Evolutionary conservation across 768 basidiomycete species (phyloP).

Genomic region (Lactarius akahatsu): DNA sequence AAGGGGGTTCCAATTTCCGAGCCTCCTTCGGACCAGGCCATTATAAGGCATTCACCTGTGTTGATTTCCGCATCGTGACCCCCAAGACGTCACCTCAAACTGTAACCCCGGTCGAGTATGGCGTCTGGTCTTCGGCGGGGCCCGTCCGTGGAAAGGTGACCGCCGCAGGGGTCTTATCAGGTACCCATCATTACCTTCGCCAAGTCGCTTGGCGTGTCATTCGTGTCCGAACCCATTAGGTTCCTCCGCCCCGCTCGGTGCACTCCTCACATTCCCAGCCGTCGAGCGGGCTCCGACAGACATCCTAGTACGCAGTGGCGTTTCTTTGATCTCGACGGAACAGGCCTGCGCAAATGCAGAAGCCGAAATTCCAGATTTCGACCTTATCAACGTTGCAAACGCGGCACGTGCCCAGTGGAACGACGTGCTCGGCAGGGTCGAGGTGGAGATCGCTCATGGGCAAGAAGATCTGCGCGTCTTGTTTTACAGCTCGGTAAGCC

Average conservation of each 20-base stretch:
- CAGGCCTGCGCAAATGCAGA: slow-evolving; percentile 64
- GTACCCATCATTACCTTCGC: slow-evolving; percentile 35
- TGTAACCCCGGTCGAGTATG: slow-evolving; percentile 51
- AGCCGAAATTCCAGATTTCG: slow-evolving; percentile 57
- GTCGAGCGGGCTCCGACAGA: slow-evolving; percentile 35
- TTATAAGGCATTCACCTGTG: slow-evolving; percentile 58
- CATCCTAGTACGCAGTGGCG: slow-evolving; percentile 61
- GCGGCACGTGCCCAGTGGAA: slow-evolving; percentile 53
- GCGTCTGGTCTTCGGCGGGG: slow-evolving; percentile 52
- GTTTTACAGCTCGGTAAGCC: slow-evolving; percentile 57
- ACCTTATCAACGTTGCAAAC: slow-evolving; percentile 50
- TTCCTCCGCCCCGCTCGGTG: slow-evolving; percentile 49
- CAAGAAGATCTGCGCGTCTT: slow-evolving; percentile 49
- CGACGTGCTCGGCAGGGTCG: slow-evolving; percentile 53
- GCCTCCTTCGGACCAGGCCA: slow-evolving; percentile 60
- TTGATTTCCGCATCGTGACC: slow-evolving; percentile 58
- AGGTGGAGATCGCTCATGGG: slow-evolving; percentile 44
- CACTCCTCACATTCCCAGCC: not conserved
- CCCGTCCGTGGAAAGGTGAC: slow-evolving; percentile 48
- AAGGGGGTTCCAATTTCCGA: slow-evolving; percentile 45
- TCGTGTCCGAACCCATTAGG: slow-evolving; percentile 35
- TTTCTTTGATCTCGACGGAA: slow-evolving; percentile 58
- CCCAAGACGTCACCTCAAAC: slow-evolving; percentile 19
- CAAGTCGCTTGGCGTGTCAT: not conserved
- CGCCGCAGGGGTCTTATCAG: slow-evolving; percentile 49